Evolutionary conservation across 108 stramenopile genomes (phyloP).

Genomic region (Nitzschia sp.): DNA sequence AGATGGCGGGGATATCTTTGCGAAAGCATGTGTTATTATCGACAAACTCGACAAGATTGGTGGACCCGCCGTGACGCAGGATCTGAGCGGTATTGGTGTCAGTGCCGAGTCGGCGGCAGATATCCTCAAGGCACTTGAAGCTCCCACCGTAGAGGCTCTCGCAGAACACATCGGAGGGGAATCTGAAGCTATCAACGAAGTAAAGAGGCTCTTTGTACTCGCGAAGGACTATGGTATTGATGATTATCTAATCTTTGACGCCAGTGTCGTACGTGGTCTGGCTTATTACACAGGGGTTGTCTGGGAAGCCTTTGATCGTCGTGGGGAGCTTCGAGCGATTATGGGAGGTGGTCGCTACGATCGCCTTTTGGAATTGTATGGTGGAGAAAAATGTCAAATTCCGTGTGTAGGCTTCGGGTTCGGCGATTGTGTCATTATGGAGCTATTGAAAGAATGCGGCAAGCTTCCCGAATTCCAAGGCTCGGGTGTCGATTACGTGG

Average conservation of each 20-base stretch:
- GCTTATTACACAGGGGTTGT: conserved; percentile 98
- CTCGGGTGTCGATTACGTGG: conserved; percentile 72
- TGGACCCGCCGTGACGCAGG: conserved; percentile 78
- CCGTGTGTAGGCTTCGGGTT: conserved; percentile 98
- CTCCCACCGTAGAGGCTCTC: conserved; percentile 76
- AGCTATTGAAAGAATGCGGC: conserved; percentile 82
- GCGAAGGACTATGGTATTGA: conserved; percentile 82
- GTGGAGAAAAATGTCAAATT: conserved; percentile 84
- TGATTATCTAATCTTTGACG: conserved; percentile 95
- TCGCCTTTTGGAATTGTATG: conserved; percentile 90
- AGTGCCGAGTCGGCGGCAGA: conserved; percentile 63
- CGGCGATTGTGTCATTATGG: conserved; percentile 97
- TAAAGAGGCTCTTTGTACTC: conserved; percentile 78
- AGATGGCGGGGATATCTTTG: conserved; percentile 81
- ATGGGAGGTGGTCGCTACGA: conserved; percentile 98
- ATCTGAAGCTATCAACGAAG: conserved; percentile 74
- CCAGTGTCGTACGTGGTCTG: conserved; percentile 93
- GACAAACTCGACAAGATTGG: conserved; percentile 98
- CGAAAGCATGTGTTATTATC: conserved; percentile 93
- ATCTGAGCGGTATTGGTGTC: conserved; percentile 62
- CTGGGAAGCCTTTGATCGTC: conserved; percentile 97
- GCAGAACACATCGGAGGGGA: conserved; percentile 76
- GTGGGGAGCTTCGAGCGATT: conserved; percentile 93
- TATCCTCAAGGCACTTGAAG: conserved; percentile 71
- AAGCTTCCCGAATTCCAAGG: conserved; percentile 78